Evolutionary conservation across 805 yeast species (phyloP).

Genomic region (Starmera caribaea): DNA sequence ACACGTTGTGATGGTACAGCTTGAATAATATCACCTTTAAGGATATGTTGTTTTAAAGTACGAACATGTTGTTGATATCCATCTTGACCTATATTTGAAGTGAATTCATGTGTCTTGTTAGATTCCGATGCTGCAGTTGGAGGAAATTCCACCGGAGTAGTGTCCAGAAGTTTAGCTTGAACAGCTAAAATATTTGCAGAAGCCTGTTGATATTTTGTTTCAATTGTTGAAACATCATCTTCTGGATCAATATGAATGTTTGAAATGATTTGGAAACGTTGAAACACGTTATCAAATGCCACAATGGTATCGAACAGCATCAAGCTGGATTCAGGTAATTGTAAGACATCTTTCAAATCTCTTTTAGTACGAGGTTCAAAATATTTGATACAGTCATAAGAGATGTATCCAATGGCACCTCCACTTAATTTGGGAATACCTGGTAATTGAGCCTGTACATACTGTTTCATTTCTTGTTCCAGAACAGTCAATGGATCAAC

Average conservation of each 20-base stretch:
- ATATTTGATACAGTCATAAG: conserved; percentile 94
- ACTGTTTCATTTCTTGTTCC: conserved; percentile 60
- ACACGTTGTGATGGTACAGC: conserved; percentile 98
- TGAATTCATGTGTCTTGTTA: conserved; percentile 53
- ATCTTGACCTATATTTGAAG: conserved; percentile 85
- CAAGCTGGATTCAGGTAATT: conserved; percentile 85
- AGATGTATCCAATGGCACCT: conserved; percentile 93
- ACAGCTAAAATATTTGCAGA: conserved; percentile 47
- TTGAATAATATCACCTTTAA: conserved; percentile 90
- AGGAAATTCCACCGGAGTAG: conserved; percentile 48
- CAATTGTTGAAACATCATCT: conserved; percentile 23
- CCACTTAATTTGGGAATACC: conserved; percentile 83
- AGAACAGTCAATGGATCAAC: conserved; percentile 73
- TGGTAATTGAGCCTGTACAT: conserved; percentile 66
- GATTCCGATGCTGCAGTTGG: conserved; percentile 57
- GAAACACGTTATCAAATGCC: conserved; percentile 91
- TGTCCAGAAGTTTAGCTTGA: conserved; percentile 37
- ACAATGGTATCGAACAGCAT: conserved; percentile 87
- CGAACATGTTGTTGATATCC: conserved; percentile 85
- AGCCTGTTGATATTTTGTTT: conserved; percentile 43
- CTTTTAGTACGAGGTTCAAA: conserved; percentile 88
- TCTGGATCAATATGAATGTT: conserved; percentile 46
- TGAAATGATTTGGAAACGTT: conserved; percentile 82
- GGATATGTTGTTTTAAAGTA: conserved; percentile 67
- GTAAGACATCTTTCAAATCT: conserved; percentile 63